Base-by-base conservation (phyloP, 176 grass and related monocot genomes). In the Eleusine coracana region DNA sequence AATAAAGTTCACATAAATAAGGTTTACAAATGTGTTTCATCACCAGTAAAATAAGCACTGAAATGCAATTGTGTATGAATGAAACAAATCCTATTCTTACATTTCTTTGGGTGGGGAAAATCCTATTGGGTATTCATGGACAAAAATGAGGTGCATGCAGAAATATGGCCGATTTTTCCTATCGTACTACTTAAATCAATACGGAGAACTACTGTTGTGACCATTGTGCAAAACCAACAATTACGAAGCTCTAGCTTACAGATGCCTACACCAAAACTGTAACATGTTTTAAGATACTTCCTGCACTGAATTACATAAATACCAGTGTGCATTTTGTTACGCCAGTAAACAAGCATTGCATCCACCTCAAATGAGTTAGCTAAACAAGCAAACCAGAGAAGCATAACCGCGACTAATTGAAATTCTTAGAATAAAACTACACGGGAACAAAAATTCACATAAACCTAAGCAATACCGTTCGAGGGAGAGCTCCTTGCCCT, bases 401-500 rank as follows among this genome's bases (percentile, higher is more conserved):
- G 61, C 68, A 77, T 68, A 63, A 62, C 61, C 63, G 68, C 46
- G 7, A 56, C 4, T 61, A 51, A 71, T 39, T 25, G 34, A 55
- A 67, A 55, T 62, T 65, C 48, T 62, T 16, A 68, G 8, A 55
- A n/a, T 23, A 52, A 75, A 82, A 34, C 37, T 4, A 23, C 54
- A 71, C 8, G 34, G 20, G 17, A 34, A 38, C 71, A 76, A 59
- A 59, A 44, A 17, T 51, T 66, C 59, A 66, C 68, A 28, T 1
- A 63, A 87, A 18, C 21, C 51, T 27, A 58, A 76, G 36, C 10
- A 67, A 74, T 6, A 96, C 96, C 93, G 96, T 83, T 89, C 20
- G 38, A 99, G 87, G 50, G 93, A 82, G 28, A 72, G 73, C 68
- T 94, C 96, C 83, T 92, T 96, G 71, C 86, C 76, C 79, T 99